Percentiles rank a stretch among this genome's conserved stretches.
Conservation (phyloP, 805 yeast genomes). For the Ogataea methylovora region DNA sequence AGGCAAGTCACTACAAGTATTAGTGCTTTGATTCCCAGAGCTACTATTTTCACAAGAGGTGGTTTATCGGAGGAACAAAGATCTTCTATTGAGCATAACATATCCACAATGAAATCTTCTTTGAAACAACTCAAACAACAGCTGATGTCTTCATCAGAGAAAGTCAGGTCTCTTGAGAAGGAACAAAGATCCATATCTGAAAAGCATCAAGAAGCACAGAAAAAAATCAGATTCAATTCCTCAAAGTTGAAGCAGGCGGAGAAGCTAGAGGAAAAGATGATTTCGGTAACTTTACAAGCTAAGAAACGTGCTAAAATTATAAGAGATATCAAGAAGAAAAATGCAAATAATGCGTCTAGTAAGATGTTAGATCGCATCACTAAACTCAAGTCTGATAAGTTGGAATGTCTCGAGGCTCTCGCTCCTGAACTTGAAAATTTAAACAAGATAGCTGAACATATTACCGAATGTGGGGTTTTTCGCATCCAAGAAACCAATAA, state of each 20-base stretch:
- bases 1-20: conserved; percentile 41
- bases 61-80: conserved; percentile 25
- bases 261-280: neutral
- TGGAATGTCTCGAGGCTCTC: neutral
- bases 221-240: conserved; percentile 7
- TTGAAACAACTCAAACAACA: conserved; percentile 1
- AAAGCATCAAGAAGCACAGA: conserved; percentile 8
- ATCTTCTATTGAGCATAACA: conserved; percentile 8
- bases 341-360: neutral
- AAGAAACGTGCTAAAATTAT: neutral
- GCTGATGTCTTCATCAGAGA: too few species aligned
- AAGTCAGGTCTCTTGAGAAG: conserved; percentile 10
- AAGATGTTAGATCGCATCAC: neutral
- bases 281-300: neutral
- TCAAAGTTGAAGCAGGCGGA: too few species aligned
- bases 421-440: neutral
- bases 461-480: conserved; percentile 3
- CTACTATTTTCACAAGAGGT: neutral
- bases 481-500: conserved; percentile 33
- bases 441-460: neutral
- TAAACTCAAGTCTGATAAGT: neutral
- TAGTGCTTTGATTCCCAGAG: conserved; percentile 9
- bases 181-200: conserved; percentile 1
- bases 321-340: neutral
- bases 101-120: conserved; percentile 5